phyloP scores from a whole-genome alignment of 1,139 yeast genomes.

The Barnettozyma hawaiiensis region DNA sequence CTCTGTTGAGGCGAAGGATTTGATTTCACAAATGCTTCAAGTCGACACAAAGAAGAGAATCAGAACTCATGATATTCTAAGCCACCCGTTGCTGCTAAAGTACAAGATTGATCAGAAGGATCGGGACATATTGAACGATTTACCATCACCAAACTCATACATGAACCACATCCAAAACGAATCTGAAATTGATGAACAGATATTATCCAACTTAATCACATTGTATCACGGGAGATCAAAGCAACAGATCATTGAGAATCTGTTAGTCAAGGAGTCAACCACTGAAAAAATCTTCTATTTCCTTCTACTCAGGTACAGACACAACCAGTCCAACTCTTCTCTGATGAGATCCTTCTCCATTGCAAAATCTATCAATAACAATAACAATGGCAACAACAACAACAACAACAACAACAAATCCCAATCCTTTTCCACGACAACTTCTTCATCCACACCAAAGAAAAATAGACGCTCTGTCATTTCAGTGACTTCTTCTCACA shows the following conservation, averaged over 20 bases:
- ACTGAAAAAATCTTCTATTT: conserved; percentile 77
- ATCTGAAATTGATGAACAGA: conserved; percentile 53
- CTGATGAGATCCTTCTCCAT: conserved; percentile 26
- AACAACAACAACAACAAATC: conserved; percentile 15
- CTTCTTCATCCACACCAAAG: conserved; percentile 31
- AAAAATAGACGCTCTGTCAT: conserved; percentile 46
- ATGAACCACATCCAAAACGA: conserved; percentile 43
- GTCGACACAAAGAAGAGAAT: conserved; percentile 77
- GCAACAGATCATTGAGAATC: conserved; percentile 47
- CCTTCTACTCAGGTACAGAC: conserved; percentile 40
- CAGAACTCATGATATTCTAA: conserved; percentile 66
- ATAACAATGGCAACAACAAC: too few species aligned
- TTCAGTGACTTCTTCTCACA: conserved; percentile 49
- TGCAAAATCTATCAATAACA: conserved; percentile 25
- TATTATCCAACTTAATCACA: conserved; percentile 61
- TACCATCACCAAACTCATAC: conserved; percentile 62
- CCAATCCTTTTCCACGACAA: conserved; percentile 10
- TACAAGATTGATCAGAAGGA: conserved; percentile 39
- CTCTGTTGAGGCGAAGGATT: conserved; percentile 61
- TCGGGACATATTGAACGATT: conserved; percentile 40
- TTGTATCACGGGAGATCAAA: conserved; percentile 69
- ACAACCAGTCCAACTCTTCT: conserved; percentile 29
- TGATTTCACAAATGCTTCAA: conserved; percentile 64
- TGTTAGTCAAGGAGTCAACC: conserved; percentile 52
- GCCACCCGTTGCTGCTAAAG: conserved; percentile 68